Conservation (phyloP, 163 green algal genomes). For the Chlorella variabilis region DNA sequence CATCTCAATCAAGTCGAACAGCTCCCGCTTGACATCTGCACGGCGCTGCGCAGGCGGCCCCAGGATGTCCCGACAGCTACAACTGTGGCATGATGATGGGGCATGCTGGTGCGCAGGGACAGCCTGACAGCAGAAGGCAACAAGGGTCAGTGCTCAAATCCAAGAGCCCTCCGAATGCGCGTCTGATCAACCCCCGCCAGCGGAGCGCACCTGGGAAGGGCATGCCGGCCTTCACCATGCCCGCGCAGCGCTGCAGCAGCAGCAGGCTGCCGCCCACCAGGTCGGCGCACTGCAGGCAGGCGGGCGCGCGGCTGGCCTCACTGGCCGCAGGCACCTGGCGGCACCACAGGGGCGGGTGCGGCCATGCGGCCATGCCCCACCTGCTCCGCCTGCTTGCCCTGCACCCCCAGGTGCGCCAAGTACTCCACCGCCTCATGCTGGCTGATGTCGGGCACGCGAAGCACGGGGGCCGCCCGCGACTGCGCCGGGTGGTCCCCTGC, state of each 20-base stretch:
- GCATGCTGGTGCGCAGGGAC: no score
- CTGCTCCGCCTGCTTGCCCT: neutral
- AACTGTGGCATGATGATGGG: no score
- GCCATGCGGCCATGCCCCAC: no score
- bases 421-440: slow-evolving; percentile 18
- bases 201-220: slow-evolving; percentile 32
- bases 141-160: no score
- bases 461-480: slow-evolving; percentile 14
- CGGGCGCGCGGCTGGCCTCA: no score
- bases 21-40: slow-evolving; percentile 25
- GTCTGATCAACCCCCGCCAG: no score
- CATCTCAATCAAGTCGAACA: slow-evolving; percentile 43
- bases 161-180: no score
- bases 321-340: no score
- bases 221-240: neutral
- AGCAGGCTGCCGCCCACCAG: slow-evolving; percentile 37
- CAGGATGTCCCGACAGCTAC: neutral
- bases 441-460: slow-evolving; percentile 23
- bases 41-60: no score
- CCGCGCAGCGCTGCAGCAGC: slow-evolving; percentile 28
- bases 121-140: neutral
- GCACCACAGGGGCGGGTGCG: no score
- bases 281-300: slow-evolving; percentile 7
- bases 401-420: slow-evolving; percentile 17
- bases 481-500: slow-evolving; percentile 31